Evolutionary conservation across 306 rosid species (phyloP), one percentile per base, ranked within the genome.

Genomic region (Casuarina cunninghamiana): DNA sequence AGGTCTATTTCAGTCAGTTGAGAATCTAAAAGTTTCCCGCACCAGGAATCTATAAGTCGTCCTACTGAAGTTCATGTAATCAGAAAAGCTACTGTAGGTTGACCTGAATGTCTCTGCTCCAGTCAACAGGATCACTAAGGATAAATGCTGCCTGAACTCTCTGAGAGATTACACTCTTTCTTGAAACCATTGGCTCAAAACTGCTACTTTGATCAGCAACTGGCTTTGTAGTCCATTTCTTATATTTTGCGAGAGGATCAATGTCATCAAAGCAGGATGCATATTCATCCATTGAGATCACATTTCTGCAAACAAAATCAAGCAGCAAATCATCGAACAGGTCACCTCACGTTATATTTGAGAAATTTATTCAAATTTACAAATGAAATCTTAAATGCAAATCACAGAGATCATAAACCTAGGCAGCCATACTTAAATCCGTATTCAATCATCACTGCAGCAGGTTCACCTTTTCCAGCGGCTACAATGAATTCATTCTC

Each of bases 21-120:
- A 17, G 58, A 50, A 60, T 15, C n/a, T 13, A 11, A 69, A 54
- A 26, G 69, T 32, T 68, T 57, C 42, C 65, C 39, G 39, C 21
- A 38, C 41, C 5, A n/a, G 71, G n/a, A 68, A 69, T 45, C 12
- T 49, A n/a, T n/a, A 41, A 41, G 17, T 42, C 21, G 19, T 39
- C 35, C 60, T 7, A 50, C 53, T 19, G 42, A 77, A 26, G 51
- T 32, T 39, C 19, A 19, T 49, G 60, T 26, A n/a, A 44, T 55
- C 19, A 35, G 53, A 78, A 42, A 16, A 79, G 49, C 49, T 45
- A 65, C 72, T 71, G 73, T 39, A 66, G 67, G 50, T 55, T 39
- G 53, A 89, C 98, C 95, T 94, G 98, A 74, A 92, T 83, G 83
- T 94, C 98, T 78, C 97, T 88, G 91, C 98, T 89, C 98, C 98